Conservation (phyloP, 495 filamentous ascomycete species). For the Hypoxylon crocopeplum region DNA sequence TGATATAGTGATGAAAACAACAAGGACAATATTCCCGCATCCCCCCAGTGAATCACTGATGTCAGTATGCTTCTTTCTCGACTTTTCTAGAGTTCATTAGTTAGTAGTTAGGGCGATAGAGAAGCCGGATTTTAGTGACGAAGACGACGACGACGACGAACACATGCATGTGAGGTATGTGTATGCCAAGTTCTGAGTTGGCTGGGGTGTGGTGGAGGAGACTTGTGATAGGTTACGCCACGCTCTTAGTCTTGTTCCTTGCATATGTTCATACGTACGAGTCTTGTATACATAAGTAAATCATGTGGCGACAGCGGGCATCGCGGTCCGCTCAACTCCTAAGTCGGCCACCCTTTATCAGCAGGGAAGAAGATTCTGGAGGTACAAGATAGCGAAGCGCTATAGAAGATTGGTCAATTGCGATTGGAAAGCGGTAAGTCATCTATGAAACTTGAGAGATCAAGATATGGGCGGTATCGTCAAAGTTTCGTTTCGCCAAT, state of each 20-base stretch:
- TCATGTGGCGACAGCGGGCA: constrained; percentile 19
- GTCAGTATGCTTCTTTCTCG: background rate
- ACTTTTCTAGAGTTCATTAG: constrained; percentile 5
- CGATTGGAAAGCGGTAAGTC: constrained; percentile 25
- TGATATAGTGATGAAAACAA: too few species aligned
- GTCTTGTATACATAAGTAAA: constrained; percentile 5
- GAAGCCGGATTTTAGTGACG: constrained; percentile 6
- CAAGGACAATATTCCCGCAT: too few species aligned
- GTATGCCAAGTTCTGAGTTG: constrained; percentile 21
- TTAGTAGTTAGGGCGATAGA: constrained; percentile 2
- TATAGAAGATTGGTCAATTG: background rate
- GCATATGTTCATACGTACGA: constrained; percentile 27
- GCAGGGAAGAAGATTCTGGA: constrained; percentile 6
- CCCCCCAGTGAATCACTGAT: constrained; percentile 1
- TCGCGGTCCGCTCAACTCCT: constrained; percentile 16
- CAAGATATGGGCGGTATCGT: constrained; percentile 17
- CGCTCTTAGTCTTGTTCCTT: constrained; percentile 30
- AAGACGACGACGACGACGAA: background rate
- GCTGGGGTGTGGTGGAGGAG: constrained; percentile 23
- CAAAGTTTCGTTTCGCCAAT: constrained; percentile 33
- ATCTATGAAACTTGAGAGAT: constrained; percentile 31
- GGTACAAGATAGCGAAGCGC: constrained; percentile 8
- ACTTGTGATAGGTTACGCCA: constrained; percentile 20
- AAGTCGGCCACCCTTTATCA: constrained; percentile 15
- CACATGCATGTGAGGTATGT: too few species aligned